Evolutionary conservation across 495 filamentous ascomycete species (phyloP), one percentile per base, ranked within the genome.

Genomic region (Penicillium crystallinum): DNA sequence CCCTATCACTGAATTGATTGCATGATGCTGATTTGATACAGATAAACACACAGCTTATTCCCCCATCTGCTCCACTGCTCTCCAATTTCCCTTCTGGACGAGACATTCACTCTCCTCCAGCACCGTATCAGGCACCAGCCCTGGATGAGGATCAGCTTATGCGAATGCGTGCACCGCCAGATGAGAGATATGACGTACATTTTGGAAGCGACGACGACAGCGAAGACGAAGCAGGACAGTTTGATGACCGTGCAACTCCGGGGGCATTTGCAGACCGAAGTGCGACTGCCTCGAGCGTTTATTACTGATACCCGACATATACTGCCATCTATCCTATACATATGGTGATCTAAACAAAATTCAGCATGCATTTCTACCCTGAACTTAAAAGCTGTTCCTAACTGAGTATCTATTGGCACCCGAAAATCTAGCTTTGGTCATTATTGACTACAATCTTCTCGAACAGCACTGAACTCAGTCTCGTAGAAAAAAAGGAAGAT

Each of bases 51-150:
- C 91, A 97, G 59, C 22, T 76, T 6, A 79, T 97, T 29, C 89
- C 90, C 0, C 77, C 86, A 0, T 79, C 78, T 14, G 81, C 81
- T 2, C 79, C 85, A 10, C 66, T 96, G 7, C 67, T 95, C 2
- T 76, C 86, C 6, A 84, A 81, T 41, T 82, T 97, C 63, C 93
- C 93, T 0, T 89, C 87, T 0, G 92, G 93, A 7, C 79, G 93
- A 30, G 92, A 97, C 61, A 87, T 96, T 29, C 86, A 96, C 64
- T 77, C 73, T 4, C 58, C 85, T 14, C 71, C 71, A 4, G 79
- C 77, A 52, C 72, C 75, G 1, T 92, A 80, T 55, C 73, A 78
- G 15, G 80, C 78, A 1, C 81, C 81, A 0, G 61, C 68, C 10
- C 62, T 92, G 14, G 82, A 82, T 18, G 67, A 72, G 2, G 77